Percentiles rank a stretch among this genome's conserved stretches.
phyloP scores from a whole-genome alignment of 306 rosid species.

The Trichosanthes truncata region DNA sequence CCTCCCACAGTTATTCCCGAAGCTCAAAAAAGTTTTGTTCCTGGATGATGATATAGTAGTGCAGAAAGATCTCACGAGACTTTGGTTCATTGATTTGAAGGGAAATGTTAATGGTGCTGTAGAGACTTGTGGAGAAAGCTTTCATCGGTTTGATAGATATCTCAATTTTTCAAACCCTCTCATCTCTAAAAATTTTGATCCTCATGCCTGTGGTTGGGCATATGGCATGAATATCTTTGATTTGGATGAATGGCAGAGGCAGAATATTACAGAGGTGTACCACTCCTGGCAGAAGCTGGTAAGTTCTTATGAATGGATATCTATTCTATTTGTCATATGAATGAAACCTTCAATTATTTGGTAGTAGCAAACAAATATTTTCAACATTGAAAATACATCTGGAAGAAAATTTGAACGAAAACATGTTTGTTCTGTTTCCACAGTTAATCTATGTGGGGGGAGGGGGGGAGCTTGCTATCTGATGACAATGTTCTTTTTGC shows the following conservation, averaged over 20 bases:
- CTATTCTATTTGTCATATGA: not conserved
- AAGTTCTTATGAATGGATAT: slow-evolving; percentile 5
- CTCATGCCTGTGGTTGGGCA: slow-evolving; percentile 99
- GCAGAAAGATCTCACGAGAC: slow-evolving; percentile 77
- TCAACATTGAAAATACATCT: not conserved
- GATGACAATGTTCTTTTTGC: not conserved
- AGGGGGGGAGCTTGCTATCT: not conserved
- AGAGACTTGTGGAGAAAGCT: slow-evolving; percentile 93
- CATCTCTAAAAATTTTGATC: slow-evolving; percentile 75
- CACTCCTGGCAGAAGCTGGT: slow-evolving; percentile 98
- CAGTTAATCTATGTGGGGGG: not conserved
- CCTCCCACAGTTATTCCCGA: slow-evolving; percentile 90
- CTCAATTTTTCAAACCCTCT: slow-evolving; percentile 94
- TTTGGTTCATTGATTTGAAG: slow-evolving; percentile 79
- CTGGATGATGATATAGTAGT: slow-evolving; percentile 95
- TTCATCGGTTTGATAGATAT: slow-evolving; percentile 92
- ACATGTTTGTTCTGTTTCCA: not conserved
- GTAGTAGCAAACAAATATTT: not conserved
- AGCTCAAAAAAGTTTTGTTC: slow-evolving; percentile 79
- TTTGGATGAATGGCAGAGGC: slow-evolving; percentile 88
- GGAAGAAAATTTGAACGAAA: not conserved
- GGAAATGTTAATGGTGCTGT: slow-evolving; percentile 97
- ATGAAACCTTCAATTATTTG: not conserved
- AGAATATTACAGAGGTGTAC: slow-evolving; percentile 81
- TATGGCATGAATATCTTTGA: slow-evolving; percentile 97